These are phyloP conservation scores for Amylostereum chailletii DNA, from an alignment of 1,284 basidiomycete species.

Conservation along the genomic window DNA sequence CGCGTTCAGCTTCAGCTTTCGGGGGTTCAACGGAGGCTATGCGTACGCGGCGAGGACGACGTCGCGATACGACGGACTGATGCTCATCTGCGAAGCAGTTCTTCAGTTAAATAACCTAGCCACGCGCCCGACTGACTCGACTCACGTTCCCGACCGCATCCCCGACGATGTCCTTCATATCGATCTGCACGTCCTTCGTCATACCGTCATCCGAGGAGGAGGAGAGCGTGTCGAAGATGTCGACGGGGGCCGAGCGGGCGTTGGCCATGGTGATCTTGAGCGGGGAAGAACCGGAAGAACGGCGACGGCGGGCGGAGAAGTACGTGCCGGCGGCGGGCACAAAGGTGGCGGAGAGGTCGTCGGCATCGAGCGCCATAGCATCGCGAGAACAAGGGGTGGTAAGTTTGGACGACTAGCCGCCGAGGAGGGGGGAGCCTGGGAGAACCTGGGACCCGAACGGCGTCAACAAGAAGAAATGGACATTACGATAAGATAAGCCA, in stretches of 20 bases:
- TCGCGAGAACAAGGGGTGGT: background rate
- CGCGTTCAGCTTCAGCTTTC: background rate
- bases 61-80: slow-evolving; percentile 72
- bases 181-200: slow-evolving; percentile 56
- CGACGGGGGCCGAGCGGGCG: background rate
- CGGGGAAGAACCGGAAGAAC: background rate
- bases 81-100: slow-evolving; percentile 53
- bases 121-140: slow-evolving; percentile 8
- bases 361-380: slow-evolving; percentile 7
- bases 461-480: no score
- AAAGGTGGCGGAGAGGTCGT: slow-evolving; percentile 9
- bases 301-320: background rate
- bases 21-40: background rate
- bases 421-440: no score
- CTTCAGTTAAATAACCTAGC: slow-evolving; percentile 1
- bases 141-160: slow-evolving; percentile 78
- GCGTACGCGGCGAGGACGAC: slow-evolving; percentile 73
- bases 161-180: slow-evolving; percentile 70
- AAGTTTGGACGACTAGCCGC: no score
- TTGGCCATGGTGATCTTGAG: background rate
- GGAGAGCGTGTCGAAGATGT: slow-evolving; percentile 4
- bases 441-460: no score
- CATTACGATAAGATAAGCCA: no score
- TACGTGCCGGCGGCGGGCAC: slow-evolving; percentile 4
- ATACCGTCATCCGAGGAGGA: slow-evolving; percentile 32